A percentile compares a stretch with the other conserved stretches of the same genome.
Evolutionary conservation across 176 grass and related monocot species (phyloP).

Genomic region (Ampelocalamus luodianensis): DNA sequence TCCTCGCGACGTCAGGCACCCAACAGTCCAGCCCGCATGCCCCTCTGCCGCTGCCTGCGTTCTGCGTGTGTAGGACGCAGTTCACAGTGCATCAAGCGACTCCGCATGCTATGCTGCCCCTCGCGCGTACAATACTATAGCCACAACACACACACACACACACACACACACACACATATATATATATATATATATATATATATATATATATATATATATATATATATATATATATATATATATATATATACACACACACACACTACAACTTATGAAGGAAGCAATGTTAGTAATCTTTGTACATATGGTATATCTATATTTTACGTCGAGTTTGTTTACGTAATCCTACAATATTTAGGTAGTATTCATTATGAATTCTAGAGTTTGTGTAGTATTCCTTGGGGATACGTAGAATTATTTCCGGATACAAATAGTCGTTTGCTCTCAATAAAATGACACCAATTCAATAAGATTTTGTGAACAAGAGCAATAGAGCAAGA

Average conservation of each 20-base stretch:
- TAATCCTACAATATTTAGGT: too few relatives aligned
- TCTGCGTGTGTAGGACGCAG: background rate
- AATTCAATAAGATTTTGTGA: too few relatives aligned
- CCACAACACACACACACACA: background rate
- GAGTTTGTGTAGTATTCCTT: too few relatives aligned
- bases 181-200: too few relatives aligned
- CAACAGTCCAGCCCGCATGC: background rate
- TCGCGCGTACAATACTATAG: background rate
- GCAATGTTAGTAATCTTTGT: accelerated
- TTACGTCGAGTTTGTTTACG: too few relatives aligned
- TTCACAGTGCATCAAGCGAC: background rate
- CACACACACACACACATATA: accelerated
- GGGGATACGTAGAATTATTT: too few relatives aligned
- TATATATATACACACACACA: background rate
- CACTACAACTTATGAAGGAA: background rate
- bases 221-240: background rate
- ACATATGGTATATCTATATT: too few relatives aligned
- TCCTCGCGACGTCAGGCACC: background rate
- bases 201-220: too few relatives aligned
- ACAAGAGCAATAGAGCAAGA: too few relatives aligned
- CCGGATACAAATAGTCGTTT: too few relatives aligned
- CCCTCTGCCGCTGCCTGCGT: background rate
- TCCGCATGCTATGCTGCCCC: background rate
- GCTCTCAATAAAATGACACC: too few relatives aligned
- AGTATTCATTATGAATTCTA: too few relatives aligned